These are phyloP conservation scores for Trichoderma harzianum DNA, from an alignment of 2,329 filamentous ascomycete species.

Conservation along the genomic window DNA sequence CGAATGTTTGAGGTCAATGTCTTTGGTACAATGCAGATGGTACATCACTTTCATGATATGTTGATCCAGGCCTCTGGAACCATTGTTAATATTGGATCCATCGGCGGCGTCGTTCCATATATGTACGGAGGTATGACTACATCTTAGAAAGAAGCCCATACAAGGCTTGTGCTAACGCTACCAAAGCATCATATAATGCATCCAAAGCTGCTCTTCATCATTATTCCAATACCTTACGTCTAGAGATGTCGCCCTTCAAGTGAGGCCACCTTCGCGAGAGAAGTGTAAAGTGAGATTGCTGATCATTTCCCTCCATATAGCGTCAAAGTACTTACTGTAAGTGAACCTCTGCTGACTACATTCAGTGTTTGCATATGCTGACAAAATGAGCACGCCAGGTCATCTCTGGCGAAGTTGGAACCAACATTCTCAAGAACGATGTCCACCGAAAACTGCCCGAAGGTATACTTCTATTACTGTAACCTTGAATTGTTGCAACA, in stretches of 20 bases:
- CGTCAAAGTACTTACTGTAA: constrained; percentile 1
- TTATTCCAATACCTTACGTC: constrained; percentile 22
- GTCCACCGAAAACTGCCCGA: not conserved
- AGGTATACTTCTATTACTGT: not conserved
- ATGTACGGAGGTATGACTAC: constrained; percentile 19
- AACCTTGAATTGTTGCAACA: not conserved
- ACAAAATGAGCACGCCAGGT: not conserved
- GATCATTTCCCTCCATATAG: not conserved
- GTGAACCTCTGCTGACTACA: not conserved
- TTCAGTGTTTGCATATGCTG: not conserved
- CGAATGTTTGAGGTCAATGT: constrained; percentile 43
- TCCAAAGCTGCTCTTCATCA: constrained; percentile 26
- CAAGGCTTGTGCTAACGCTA: not conserved
- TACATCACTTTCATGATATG: constrained; percentile 22
- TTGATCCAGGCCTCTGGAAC: constrained; percentile 25
- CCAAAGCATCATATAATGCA: constrained; percentile 22
- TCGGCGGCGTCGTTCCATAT: constrained; percentile 24
- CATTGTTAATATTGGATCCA: constrained; percentile 27
- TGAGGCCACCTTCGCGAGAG: not conserved
- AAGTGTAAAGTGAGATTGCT: not conserved
- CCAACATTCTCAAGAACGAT: constrained; percentile 15
- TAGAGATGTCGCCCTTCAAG: constrained; percentile 27
- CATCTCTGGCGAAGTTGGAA: constrained; percentile 19
- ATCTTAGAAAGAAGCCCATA: not conserved
- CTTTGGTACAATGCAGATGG: constrained; percentile 32